Evolutionary conservation across 2,329 filamentous ascomycete species (phyloP), one percentile per base, ranked within the genome.

Genomic region (Nothophaeocryptopus gaeumannii): DNA sequence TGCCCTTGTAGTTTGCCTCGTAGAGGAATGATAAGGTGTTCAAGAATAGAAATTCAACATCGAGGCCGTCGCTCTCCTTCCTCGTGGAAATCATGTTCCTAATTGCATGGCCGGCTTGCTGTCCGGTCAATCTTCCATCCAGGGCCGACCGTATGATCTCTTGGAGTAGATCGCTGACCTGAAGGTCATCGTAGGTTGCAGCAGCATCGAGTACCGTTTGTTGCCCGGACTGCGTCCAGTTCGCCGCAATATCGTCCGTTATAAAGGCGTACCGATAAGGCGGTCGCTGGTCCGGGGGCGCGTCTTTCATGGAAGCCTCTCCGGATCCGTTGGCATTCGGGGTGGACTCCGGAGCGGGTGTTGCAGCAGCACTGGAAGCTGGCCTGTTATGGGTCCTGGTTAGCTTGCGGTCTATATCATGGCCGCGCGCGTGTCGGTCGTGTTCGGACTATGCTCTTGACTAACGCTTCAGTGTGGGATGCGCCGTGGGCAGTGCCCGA

Each of bases 21-120:
- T 87, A 81, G 47, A 93, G 79, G 51, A 93, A 84, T 2, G 88
- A 88, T 32, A 97, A 72, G 0, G 83, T 88, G 69, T 96, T 91
- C 55, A 95, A 80, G 63, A 97, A 93, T 13, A 91, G 74, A 3
- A 83, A 82, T 46, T 70, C 63, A 5, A 68, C 55, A 45, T 73
- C 71, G 67, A 78, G 53, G 61, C 74, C 66, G 14, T 77, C 74
- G 14, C 63, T 59, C 39, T 69, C 63, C 57, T 77, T 73, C 47
- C 77, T 73, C 45, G 78, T 75, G 13, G 79, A 80, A 30, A 95
- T 72, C 20, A 96, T 86, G 53, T 90, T 83, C 63, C 84, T 86
- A 50, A 96, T 78, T 48, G 84, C 80, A 14, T 71, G 73, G 20
- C 91, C 92, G 40, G 88, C 84, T 61, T 91, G 86, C 5, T 70